Evolutionary conservation across 2,329 filamentous ascomycete genomes (phyloP).

Genomic region (Aspergillus pseudoglaucus): DNA sequence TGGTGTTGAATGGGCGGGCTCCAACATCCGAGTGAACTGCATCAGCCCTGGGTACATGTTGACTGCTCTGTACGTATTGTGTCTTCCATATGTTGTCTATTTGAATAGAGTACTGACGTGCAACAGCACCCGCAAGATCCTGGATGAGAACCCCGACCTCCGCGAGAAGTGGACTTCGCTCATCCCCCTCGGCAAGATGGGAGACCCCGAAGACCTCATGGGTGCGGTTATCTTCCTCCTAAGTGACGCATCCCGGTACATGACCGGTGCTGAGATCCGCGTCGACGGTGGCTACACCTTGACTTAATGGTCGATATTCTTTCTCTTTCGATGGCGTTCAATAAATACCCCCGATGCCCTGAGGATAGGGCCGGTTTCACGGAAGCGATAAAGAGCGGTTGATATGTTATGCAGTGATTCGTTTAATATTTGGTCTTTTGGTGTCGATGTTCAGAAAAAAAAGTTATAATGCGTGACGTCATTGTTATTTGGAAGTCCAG

Average conservation of each 20-base stretch:
- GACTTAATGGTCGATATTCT: constrained; percentile 44
- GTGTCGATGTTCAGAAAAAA: neutral
- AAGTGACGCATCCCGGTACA: constrained; percentile 70
- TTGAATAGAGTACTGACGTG: neutral
- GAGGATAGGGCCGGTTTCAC: neutral
- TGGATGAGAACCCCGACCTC: constrained; percentile 86
- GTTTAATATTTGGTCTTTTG: too few relatives aligned
- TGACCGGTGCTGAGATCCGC: constrained; percentile 68
- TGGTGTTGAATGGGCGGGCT: constrained; percentile 87
- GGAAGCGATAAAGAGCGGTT: neutral
- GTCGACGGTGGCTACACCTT: constrained; percentile 88
- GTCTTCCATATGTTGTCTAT: neutral
- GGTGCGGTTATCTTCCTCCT: constrained; percentile 82
- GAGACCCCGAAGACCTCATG: constrained; percentile 84
- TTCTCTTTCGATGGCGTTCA: neutral
- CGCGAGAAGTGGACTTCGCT: constrained; percentile 85
- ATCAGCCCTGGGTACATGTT: constrained; percentile 96
- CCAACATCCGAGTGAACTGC: constrained; percentile 87
- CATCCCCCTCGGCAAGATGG: constrained; percentile 92
- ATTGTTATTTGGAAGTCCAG: neutral
- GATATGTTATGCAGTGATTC: neutral
- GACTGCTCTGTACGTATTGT: constrained; percentile 67
- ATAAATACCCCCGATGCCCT: neutral
- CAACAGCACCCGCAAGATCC: constrained; percentile 78
- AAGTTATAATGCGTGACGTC: neutral